Evolutionary conservation across 208 protist genomes (phyloP).

Genomic region (Trichomonas vaginalis): DNA sequence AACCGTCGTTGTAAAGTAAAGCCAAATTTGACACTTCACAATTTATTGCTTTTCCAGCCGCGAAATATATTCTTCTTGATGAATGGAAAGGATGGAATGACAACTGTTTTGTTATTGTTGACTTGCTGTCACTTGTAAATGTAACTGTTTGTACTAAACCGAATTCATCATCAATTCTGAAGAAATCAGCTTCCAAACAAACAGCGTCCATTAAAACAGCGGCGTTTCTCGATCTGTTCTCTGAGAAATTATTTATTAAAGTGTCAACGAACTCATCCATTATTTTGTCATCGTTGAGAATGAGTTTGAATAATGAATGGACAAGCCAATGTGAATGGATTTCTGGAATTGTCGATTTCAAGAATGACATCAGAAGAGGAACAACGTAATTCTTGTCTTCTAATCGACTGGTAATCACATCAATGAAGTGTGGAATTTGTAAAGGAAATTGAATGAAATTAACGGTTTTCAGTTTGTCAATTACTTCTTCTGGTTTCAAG

Average conservation of each 20-base stretch:
- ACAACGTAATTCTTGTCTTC: background rate
- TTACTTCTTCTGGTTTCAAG: background rate
- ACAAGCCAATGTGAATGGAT: background rate
- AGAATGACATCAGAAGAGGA: background rate
- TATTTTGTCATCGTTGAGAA: background rate
- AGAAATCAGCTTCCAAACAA: background rate
- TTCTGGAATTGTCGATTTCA: background rate
- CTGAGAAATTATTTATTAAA: background rate
- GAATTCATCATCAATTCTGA: background rate
- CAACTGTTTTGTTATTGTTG: background rate
- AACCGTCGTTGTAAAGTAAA: background rate
- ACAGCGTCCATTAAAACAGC: background rate
- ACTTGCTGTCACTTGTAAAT: background rate
- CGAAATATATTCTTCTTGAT: background rate
- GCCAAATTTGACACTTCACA: background rate
- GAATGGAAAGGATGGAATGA: background rate
- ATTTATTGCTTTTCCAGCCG: too few relatives aligned
- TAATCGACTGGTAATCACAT: background rate
- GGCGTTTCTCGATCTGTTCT: background rate
- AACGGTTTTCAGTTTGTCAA: background rate
- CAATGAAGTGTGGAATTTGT: background rate
- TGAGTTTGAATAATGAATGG: background rate
- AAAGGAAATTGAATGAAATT: background rate
- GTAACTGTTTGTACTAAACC: background rate
- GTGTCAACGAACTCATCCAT: background rate